A percentile compares a stretch with the other conserved stretches of the same genome.
These are phyloP conservation scores for Shiraia sp. DNA, from an alignment of 2,329 filamentous ascomycete species.

Conservation along the genomic window DNA sequence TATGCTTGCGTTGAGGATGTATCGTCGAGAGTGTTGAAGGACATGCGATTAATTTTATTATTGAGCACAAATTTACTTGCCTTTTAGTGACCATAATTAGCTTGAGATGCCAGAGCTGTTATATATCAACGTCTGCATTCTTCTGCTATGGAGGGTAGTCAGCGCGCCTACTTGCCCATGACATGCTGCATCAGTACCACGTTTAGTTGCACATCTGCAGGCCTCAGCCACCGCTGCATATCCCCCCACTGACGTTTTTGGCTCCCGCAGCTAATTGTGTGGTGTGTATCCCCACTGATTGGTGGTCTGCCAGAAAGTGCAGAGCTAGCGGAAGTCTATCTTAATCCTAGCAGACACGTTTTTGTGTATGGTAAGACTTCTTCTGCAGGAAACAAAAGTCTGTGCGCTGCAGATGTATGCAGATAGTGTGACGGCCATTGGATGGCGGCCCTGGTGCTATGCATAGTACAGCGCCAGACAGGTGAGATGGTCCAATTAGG, in stretches of 20 bases:
- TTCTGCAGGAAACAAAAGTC: conserved; percentile 1
- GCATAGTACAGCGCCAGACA: too few species aligned
- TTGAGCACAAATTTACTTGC: neutral
- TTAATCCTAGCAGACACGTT: conserved; percentile 5
- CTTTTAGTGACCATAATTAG: neutral
- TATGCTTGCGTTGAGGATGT: conserved; percentile 5
- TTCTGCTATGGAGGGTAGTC: neutral
- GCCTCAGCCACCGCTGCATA: conserved; percentile 5
- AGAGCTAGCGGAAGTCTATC: neutral
- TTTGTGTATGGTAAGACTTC: neutral
- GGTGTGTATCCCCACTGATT: neutral
- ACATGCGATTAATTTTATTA: neutral
- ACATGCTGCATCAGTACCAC: conserved; percentile 2
- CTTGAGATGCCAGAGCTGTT: neutral
- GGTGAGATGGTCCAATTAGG: too few species aligned
- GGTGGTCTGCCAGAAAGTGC: neutral
- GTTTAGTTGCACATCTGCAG: conserved; percentile 1
- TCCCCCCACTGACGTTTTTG: conserved; percentile 1
- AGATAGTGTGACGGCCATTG: too few species aligned
- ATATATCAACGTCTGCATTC: conserved; percentile 2
- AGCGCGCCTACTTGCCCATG: neutral
- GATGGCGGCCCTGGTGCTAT: too few species aligned
- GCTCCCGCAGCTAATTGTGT: conserved; percentile 1
- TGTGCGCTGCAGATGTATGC: conserved; percentile 3
- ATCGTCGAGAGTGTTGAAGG: conserved; percentile 1